Percentiles rank a stretch among this genome's conserved stretches.
Conservation (phyloP, 257 asterid genomes). For the Petunia axillaris region DNA sequence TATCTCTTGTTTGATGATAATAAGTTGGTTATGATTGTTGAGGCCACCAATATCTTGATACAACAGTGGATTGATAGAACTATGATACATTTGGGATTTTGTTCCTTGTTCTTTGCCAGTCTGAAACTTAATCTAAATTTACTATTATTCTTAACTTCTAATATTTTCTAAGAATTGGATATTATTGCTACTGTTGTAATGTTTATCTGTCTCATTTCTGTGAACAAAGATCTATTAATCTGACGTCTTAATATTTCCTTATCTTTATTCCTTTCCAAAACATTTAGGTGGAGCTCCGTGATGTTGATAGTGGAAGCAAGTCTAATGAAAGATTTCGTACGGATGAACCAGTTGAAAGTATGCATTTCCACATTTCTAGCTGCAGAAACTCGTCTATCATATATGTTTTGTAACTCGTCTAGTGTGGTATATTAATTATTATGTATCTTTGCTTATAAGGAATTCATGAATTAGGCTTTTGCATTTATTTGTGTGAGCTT, state of each 20-base stretch:
- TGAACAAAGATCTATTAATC: background rate
- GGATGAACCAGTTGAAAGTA: slow-evolving; percentile 90
- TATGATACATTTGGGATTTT: background rate
- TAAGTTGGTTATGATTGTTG: background rate
- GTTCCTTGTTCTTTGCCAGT: slow-evolving; percentile 4
- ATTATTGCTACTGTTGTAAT: background rate
- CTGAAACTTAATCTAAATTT: slow-evolving; percentile 9
- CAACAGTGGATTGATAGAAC: background rate
- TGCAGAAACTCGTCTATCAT: background rate
- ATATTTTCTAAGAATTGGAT: slow-evolving; percentile 4
- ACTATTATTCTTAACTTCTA: slow-evolving; percentile 9
- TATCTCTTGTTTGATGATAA: background rate
- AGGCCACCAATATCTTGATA: slow-evolving; percentile 11
- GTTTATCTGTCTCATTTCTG: background rate
- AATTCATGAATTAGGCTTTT: background rate
- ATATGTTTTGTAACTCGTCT: slow-evolving; percentile 9
- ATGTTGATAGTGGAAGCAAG: slow-evolving; percentile 89
- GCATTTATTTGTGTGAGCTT: background rate
- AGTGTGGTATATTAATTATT: background rate
- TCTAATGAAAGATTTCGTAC: slow-evolving; percentile 89
- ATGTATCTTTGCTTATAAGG: background rate
- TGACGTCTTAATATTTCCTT: background rate
- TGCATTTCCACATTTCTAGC: slow-evolving; percentile 31
- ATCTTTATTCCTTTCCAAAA: slow-evolving; percentile 30
- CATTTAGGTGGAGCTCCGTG: slow-evolving; percentile 96